Conservation (phyloP, 345 rosid genomes). For the Diplotaxis tenuifolia region DNA sequence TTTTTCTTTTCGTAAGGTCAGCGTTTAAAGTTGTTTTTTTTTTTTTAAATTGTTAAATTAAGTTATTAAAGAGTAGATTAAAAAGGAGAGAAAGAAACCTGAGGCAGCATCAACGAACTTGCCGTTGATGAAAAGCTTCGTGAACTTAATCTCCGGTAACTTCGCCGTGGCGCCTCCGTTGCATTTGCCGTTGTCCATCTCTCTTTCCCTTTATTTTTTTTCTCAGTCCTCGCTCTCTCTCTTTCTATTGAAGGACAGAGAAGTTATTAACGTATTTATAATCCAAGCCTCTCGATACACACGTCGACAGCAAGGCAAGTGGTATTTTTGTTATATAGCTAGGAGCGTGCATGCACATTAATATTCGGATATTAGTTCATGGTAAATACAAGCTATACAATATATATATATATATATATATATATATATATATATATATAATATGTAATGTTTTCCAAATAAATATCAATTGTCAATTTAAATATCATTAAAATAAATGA, state of each 20-base stretch:
- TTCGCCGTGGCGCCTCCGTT: constrained; percentile 39
- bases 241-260: not conserved
- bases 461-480: no score
- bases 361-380: no score
- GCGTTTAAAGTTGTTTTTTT: constrained; percentile 10
- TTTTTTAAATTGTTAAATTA: no score
- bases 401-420: no score
- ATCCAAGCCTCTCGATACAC: constrained; percentile 4
- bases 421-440: no score
- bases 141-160: constrained; percentile 58
- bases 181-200: constrained; percentile 40
- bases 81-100: constrained; percentile 36
- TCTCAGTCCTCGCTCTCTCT: not conserved
- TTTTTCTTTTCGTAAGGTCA: not conserved
- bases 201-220: not conserved
- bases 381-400: no score
- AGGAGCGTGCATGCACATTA: constrained; percentile 15
- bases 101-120: constrained; percentile 56
- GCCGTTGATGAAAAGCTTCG: constrained; percentile 66
- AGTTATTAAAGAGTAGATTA: not conserved
- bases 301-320: constrained; percentile 27
- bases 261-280: constrained; percentile 21
- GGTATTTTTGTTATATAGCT: constrained; percentile 1
- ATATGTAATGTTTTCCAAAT: no score
- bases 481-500: no score